Base-by-base conservation (phyloP, 1,284 basidiomycete genomes). In the Tilletia horrida region DNA sequence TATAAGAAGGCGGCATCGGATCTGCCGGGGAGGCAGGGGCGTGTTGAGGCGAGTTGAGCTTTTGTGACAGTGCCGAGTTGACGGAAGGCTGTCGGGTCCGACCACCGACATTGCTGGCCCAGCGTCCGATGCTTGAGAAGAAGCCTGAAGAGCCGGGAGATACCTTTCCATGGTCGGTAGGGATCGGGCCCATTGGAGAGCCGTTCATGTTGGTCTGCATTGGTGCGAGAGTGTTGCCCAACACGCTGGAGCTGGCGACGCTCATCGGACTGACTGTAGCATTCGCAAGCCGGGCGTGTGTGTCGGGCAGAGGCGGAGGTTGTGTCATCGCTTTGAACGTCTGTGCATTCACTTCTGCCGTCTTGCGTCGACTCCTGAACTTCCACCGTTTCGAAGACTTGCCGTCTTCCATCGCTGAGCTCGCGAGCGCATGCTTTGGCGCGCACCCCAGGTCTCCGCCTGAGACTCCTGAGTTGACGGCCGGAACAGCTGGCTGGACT, bases 291-390 rank as follows among this genome's bases (percentile, higher is more conserved):
- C 11, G 35, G 11, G 35, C 4, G 11, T 40, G 11, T 6, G 35
- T 4, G 4, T 40, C 35, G 4, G 35, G 35, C 4, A 52, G 23
- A 52, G 50, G 23, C 1, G 23, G 50, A 25, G 50, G 14, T 27
- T 52, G 50, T 6, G 50, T 25, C 50, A 52, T 52, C 0, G 50
- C 50, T 2, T 27, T 52, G 13, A 52, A 25, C 23, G 50, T 52
- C 50, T 52, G 50, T 4, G 50, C 50, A 52, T 21, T 52, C n/a
- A 52, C 50, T 52, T 52, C 50, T 3, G 50, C 50, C n/a, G 50
- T 52, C 50, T 52, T 52, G 23, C 50, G 50, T 13, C 50, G 50
- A 52, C 21, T 27, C 23, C 50, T 21, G 50, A 52, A 52, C 23
- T 52, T 52, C 50, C 50, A 52, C 21, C 50, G 50, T 25, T 52